Base-by-base conservation (phyloP, 768 basidiomycete genomes). In the Rubroboletus pulcherrimus region DNA sequence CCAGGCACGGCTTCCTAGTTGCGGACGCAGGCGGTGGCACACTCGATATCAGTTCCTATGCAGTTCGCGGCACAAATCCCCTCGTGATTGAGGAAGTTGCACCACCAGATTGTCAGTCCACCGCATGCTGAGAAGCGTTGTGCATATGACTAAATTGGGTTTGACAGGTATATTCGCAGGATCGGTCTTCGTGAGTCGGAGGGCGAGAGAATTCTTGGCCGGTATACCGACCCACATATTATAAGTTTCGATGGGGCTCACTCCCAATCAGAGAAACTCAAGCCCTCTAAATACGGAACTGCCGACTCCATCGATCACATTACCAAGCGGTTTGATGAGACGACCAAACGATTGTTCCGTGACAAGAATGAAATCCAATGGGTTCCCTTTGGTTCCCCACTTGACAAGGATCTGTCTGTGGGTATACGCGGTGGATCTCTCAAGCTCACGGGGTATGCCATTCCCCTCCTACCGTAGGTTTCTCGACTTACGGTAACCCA, bases 11-110 rank as follows among this genome's bases (percentile, higher is more conserved):
- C 5, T 91, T 91, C 71, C 74, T 91, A 24, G 85, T 91, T 24
- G 86, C 86, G 12, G 89, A 91, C 69, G 89, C 89, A 1, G 89
- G 89, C 52, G 89, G 89, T 51, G 89, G 89, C 40, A 91, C 89
- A 0, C 78, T 91, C 45, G 89, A 91, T 67, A 87, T 91, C 62
- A 88, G 86, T 58, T 84, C 89, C 5, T 91, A 91, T 60, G 87
- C 83, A 2, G 86, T 91, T 50, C 82, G 83, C 7, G 84, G 78
- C 48, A 84, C 85, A 4, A 70, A 77, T 26, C 89, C 89, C 0
- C 79, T 91, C 15, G 81, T 86, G 15, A 90, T 91, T 62, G 89
- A 91, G 66, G 89, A 91, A 71, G 83, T 90, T 60, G 89, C 89
- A 3, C 89, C 89, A 26, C 87, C 89, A 11, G 89, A 91, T 69